phyloP scores from a whole-genome alignment of 768 basidiomycete genomes.

The Tylopilus rubrobrunneus region DNA sequence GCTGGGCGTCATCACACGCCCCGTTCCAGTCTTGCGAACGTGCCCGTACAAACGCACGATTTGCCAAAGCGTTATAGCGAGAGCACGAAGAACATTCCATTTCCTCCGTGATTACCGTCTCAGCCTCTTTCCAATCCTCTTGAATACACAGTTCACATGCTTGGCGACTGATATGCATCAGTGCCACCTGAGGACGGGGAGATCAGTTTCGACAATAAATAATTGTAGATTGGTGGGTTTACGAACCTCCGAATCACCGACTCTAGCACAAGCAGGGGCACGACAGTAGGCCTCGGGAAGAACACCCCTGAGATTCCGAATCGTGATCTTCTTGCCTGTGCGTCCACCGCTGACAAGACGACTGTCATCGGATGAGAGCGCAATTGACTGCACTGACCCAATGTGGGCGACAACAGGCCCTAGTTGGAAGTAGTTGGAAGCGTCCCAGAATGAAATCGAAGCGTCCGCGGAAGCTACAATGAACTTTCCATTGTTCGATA shows the following conservation, averaged over 20 bases:
- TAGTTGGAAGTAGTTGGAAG: conserved; percentile 4
- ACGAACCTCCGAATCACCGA: background rate
- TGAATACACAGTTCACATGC: conserved; percentile 5
- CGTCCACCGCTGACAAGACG: conserved; percentile 11
- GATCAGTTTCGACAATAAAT: background rate
- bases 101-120: conserved; percentile 7
- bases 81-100: background rate
- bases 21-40: conserved; percentile 9
- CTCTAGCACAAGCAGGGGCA: background rate
- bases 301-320: conserved; percentile 6
- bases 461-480: conserved; percentile 7
- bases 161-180: conserved; percentile 2
- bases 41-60: conserved; percentile 9
- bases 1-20: conserved; percentile 7
- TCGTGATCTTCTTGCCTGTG: conserved; percentile 2
- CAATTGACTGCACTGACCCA: conserved; percentile 10
- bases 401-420: conserved; percentile 7
- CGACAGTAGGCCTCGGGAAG: conserved; percentile 6
- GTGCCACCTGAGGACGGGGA: background rate
- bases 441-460: conserved; percentile 15
- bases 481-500: conserved; percentile 11
- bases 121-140: conserved; percentile 6
- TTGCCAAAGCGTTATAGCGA: background rate
- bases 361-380: conserved; percentile 7
- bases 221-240: background rate